Evolutionary conservation across 805 yeast species (phyloP), one percentile per base, ranked within the genome.

Genomic region (baker's yeast (Saccharomyces cerevisiae)): DNA sequence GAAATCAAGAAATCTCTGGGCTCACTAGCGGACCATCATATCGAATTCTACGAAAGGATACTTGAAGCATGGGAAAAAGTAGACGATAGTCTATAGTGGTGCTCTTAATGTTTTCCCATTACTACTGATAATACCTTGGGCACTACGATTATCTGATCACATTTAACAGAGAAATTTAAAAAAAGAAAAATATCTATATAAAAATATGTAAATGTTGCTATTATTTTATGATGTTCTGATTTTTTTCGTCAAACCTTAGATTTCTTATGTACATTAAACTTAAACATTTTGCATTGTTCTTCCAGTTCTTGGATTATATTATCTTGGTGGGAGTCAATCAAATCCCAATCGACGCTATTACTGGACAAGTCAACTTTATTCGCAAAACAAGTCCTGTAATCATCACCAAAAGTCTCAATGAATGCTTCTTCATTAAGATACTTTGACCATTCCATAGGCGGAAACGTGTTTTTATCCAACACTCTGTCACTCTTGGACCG

Each of bases 1-100:
- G 97, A 92, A 70, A 76, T 91, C 67, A 84, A 85, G 64, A 76
- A 78, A 30, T 79, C 95, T 1, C 76, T 92, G 71, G 73, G 81
- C 8, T 78, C 79, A n/a, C 74, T 92, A 55, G 87, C 96, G 50
- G 87, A 86, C 59, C 82, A 81, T 57, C 87, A 92, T 69, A 82
- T 88, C 53, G 77, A 79, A 28, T 89, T 87, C 64, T 92, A 86
- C 70, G 77, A 79, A 56, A 79, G 79, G 27, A 74, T 89, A 66
- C 79, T 86, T 51, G 79, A 79, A 24, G 83, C 83, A 55, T 89
- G 96, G 96, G 77, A 79, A 31, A 78, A 75, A 36, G 81, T 80
- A 9, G 87, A 74, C 51, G 66, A 69, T 49, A 66, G 67, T 47
- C 60, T 73, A 56, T 53, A 52, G 53, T 26, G 47, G 8, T 24